Percentiles rank a stretch among this genome's conserved stretches.
Evolutionary conservation across 768 basidiomycete species (phyloP).

Genomic region (Coprinellus micaceus): DNA sequence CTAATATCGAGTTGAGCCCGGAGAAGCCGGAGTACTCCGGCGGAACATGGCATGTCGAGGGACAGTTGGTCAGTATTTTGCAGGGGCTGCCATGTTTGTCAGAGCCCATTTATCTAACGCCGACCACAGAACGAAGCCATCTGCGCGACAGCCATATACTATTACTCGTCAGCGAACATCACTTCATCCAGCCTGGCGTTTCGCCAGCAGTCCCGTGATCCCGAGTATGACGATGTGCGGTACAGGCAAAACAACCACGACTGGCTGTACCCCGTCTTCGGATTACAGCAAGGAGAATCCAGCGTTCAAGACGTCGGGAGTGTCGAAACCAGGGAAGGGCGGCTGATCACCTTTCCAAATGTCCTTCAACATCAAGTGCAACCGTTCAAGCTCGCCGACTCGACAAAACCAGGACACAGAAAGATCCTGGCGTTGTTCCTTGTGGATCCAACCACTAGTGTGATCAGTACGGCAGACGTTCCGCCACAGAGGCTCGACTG

Average conservation of each 20-base stretch:
- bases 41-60: slow-evolving; percentile 30
- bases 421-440: slow-evolving; percentile 40
- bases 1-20: slow-evolving; percentile 24
- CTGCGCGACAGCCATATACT: slow-evolving; percentile 24
- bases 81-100: no score
- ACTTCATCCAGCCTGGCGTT: slow-evolving; percentile 19
- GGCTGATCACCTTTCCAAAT: slow-evolving; percentile 34
- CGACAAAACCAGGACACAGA: slow-evolving; percentile 33
- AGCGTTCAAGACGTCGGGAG: slow-evolving; percentile 22
- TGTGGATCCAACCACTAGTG: slow-evolving; percentile 26
- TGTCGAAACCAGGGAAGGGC: slow-evolving; percentile 25
- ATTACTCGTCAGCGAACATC: slow-evolving; percentile 30
- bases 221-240: slow-evolving; percentile 1
- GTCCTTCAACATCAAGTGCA: slow-evolving; percentile 34
- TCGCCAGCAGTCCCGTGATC: slow-evolving; percentile 7
- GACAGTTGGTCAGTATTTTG: slow-evolving; percentile 15
- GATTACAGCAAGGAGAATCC: no score
- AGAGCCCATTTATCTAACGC: slow-evolving; percentile 10
- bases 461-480: slow-evolving; percentile 24
- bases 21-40: slow-evolving; percentile 25
- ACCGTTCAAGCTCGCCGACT: slow-evolving; percentile 33
- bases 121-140: slow-evolving; percentile 22
- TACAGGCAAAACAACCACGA: slow-evolving; percentile 20
- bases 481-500: slow-evolving; percentile 27
- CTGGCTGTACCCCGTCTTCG: slow-evolving; percentile 16